Base-by-base conservation (phyloP, 2,329 filamentous ascomycete genomes). In the Fusarium transvaalense region DNA sequence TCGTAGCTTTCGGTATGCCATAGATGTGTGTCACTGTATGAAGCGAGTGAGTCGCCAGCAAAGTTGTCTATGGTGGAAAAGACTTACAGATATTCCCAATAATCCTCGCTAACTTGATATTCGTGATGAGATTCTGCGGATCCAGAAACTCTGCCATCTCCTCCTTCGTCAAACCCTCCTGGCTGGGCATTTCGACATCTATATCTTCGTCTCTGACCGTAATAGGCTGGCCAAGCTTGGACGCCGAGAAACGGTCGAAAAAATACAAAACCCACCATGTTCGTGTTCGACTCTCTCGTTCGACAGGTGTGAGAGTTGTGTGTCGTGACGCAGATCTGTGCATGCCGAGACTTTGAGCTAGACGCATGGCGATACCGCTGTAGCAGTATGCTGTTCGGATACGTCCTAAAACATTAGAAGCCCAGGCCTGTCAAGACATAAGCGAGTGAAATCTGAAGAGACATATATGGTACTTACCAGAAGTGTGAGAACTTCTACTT, bases 331-430 rank as follows among this genome's bases (percentile, higher is more conserved):
- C 71, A 0, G 73, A 68, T 29, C 82, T 77, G 34, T 84, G 82
- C 56, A 84, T 71, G 0, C 82, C 82, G 6, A 83, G 78, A 14
- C 76, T 79, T 15, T 81, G 71, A 3, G 80, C 77, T 29, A 82
- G 70, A 6, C 82, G 76, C 75, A 83, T 71, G 2, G 77, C 77
- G 5, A 73, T 76, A 2, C 77, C 77, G 15, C 71, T 74, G n/a
- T 78, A 78, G 17, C 69, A 72, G 46, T 76, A 77, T 21, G 77
- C 77, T 3, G 77, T 76, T 5, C 75, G 58, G 2, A 77, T 72
- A 0, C 81, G 57, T 64, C 82, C 68, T 37, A 82, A 35, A 62
- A 79, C 61, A 73, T 81, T 69, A 66, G 73, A 65, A 65, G 75
- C 67, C 72, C 74, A 76, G 1, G 74, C 74, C 73, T 71, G 2